Percentiles rank a stretch among this genome's conserved stretches.
Evolutionary conservation across 176 grass and related monocot species (phyloP).

Genomic region (sorghum (Sorghum bicolor)): DNA sequence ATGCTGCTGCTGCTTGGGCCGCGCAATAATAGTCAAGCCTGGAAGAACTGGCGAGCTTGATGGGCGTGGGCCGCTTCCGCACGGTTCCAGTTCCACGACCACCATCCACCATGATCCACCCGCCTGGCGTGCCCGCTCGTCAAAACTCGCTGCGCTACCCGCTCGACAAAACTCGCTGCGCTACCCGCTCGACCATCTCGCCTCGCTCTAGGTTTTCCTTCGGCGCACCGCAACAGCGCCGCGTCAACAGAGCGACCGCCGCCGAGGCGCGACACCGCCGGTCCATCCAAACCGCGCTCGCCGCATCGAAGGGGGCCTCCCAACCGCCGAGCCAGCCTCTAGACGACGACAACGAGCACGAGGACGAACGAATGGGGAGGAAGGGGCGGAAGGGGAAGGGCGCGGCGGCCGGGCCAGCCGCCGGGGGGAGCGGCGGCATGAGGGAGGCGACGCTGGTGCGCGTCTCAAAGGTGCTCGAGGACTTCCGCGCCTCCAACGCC

Average conservation of each 20-base stretch:
- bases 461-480: constrained; percentile 43
- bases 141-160: background rate
- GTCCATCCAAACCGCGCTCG: background rate
- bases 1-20: background rate
- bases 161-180: background rate
- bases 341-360: background rate
- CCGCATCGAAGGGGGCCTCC: background rate
- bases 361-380: constrained; percentile 33
- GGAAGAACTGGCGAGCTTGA: background rate
- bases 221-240: constrained; percentile 14
- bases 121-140: background rate
- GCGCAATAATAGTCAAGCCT: background rate
- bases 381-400: constrained; percentile 29
- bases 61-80: background rate
- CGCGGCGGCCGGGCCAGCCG: background rate
- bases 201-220: constrained; percentile 43
- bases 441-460: constrained; percentile 42
- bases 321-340: background rate
- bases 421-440: background rate
- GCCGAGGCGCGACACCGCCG: background rate
- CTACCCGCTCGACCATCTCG: background rate
- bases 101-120: background rate
- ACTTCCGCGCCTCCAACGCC: constrained; percentile 56
- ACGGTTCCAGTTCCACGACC: background rate
- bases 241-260: background rate